Evolutionary conservation across 2,329 filamentous ascomycete genomes (phyloP), one percentile per base, ranked within the genome.

Genomic region (Penicillium sp.): DNA sequence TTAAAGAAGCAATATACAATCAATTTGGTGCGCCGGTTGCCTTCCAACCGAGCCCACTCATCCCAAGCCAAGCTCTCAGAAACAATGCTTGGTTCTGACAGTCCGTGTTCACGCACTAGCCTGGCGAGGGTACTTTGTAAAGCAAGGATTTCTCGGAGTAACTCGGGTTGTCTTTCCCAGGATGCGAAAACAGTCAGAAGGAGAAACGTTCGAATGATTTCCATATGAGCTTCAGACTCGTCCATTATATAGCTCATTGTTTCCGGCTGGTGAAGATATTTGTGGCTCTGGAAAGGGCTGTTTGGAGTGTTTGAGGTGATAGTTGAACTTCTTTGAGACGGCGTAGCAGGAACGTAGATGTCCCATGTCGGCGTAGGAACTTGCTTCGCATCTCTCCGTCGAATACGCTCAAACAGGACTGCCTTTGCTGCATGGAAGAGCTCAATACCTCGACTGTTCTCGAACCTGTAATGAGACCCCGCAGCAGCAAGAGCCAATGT

Each of bases 1-100:
- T 84, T 84, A 58, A 82, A 81, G 62, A 84, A 78, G 66, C 80
- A 78, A 66, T 83, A 80, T 58, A 83, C 78, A 58, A 82, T 79
- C 53, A 82, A 72, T 64, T 83, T 81, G 20, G 81, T 83, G 55
- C 80, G 75, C 62, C 77, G 76, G 56, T 76, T 77, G 1, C 77
- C 78, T 68, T 84, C 82, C 51, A 74, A 72, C n/a, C 73, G 71
- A 20, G 79, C 68, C 82, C 81, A 84, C 20, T 80, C 77, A 58
- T 75, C 69, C 79, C 80, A 82, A 21, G 69, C 71, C 35, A 83
- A 78, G 24, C 81, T 68, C 21, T 75, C 73, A 20, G 64, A 59
- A 26, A 61, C 65, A 20, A 65, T 61, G 9, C 60, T 59, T 21
- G 64, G 63, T 47, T 76, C 73, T 18, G 65, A 63, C 26, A 81